Base-by-base conservation (phyloP, 1,284 basidiomycete genomes). In the Xerocomus nothofagi region DNA sequence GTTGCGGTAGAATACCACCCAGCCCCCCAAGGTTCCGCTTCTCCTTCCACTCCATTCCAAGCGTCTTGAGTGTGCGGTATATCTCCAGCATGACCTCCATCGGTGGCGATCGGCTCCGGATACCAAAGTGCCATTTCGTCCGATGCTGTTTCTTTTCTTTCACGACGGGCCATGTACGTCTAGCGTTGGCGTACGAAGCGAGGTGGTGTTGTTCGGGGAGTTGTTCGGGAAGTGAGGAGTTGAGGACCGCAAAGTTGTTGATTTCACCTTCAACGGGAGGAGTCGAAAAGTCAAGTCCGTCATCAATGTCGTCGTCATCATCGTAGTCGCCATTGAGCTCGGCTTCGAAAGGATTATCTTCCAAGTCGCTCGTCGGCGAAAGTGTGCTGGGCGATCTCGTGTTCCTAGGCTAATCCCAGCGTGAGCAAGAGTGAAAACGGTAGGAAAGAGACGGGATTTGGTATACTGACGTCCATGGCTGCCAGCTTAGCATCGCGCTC, bases 31-130 rank as follows among this genome's bases (percentile, higher is more conserved):
- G 68, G 54, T 80, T 80, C 57, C 76, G 77, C 74, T 90, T 91
- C 74, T 88, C 85, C 67, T 88, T 88, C 95, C 96, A 99, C 70
- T 99, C 93, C 93, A 99, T 98, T 17, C 91, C 92, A n/a, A 99
- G 76, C 49, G 85, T 77, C 71, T 91, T 89, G 49, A 99, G 73
- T 46, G 95, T 97, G 54, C 92, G 79, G 73, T 99, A 99, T 50
- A 99, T 97, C 77, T 98, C 96, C 21, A 98, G 75, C 95, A 99
- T 98, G 38, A 99, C 96, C 69, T 98, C 96, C 93, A 98, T 97
- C 18, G 96, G 96, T 38, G 94, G 93, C 51, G 89, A 93, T 49
- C 94, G 81, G 57, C 91, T 94, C 31, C 96, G 82, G 38, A 99
- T 99, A 6, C 97, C 96, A 66, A 98, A 99, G 69, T 99, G 97